A percentile compares a stretch with the other conserved stretches of the same genome.
These are phyloP conservation scores for Asterella californica DNA, from an alignment of 225 moss, liverwort and hornwort species.

Conservation along the genomic window DNA sequence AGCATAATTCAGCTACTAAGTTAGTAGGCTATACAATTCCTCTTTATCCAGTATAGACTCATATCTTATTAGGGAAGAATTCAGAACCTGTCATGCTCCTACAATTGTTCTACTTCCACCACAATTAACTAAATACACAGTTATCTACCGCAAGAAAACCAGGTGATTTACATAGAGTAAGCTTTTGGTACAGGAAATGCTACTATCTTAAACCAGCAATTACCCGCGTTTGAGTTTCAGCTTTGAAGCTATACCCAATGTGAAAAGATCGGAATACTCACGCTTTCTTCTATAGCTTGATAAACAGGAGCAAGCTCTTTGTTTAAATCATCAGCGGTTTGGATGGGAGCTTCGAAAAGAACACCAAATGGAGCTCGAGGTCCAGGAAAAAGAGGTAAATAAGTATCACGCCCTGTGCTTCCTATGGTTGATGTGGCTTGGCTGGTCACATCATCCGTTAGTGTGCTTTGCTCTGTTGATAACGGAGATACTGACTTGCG, in stretches of 20 bases:
- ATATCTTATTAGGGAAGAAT: not conserved
- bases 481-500: conserved; percentile 16
- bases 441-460: conserved; percentile 19
- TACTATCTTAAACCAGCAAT: not conserved
- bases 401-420: conserved; percentile 27
- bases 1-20: not conserved
- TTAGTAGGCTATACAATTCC: not conserved
- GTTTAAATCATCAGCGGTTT: conserved; percentile 16
- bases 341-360: conserved; percentile 24
- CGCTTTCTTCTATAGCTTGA: conserved; percentile 45
- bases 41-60: not conserved
- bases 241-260: not conserved
- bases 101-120: too few species aligned
- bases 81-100: not conserved
- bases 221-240: not conserved
- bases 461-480: conserved; percentile 15
- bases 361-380: conserved; percentile 35
- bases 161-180: too few species aligned
- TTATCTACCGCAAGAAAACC: not conserved
- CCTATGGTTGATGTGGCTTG: conserved; percentile 21
- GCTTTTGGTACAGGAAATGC: too few species aligned
- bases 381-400: conserved; percentile 36
- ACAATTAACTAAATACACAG: too few species aligned
- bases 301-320: conserved; percentile 41
- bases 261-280: conserved; percentile 20